Base-by-base conservation (phyloP, 176 grass and related monocot species). In the Dactylis glomerata region DNA sequence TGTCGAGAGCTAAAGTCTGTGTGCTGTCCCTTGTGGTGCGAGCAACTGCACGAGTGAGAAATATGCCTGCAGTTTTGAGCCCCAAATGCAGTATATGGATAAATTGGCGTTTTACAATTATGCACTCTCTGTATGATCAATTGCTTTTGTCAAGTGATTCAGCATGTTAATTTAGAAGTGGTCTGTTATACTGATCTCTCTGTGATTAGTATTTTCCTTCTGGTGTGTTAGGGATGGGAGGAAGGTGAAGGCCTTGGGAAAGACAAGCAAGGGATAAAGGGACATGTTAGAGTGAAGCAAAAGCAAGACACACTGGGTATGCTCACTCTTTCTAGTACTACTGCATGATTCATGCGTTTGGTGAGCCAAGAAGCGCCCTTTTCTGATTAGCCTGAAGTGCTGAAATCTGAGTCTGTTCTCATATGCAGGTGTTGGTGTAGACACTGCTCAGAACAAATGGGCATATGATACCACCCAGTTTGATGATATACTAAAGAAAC, bases 201-300 rank as follows among this genome's bases (percentile, higher is more conserved):
- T 2, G 14, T 85, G 77, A 19, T 38, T 27, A 54, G 46, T 24
- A 1, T 61, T 41, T 54, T 33, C 79, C 1, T 64, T 63, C 22
- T 59, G 24, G 11, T 41, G 14, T 52, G 23, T 5, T 73, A 99
- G 91, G 96, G 93, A 77, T 99, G 96, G 96, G 93, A 99, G 88
- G 96, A 99, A 90, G 96, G 93, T 82, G 93, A 99, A 92, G 96
- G 96, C 64, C 93, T 99, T 79, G 96, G 96, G 49, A 99, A 99
- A 92, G 96, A 99, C 41, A 99, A 96, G 32, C 96, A 99, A 80
- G 96, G 96, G 14, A 96, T 99, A 61, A 99, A 96, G 68, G 93
- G 93, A 30, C 82, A 96, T 45, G 92, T 99, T 75, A 92, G 91
- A 78, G 96, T 99, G 62, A 96, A 92, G 84, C 95, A 99, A 90